Evolutionary conservation across 768 basidiomycete species (phyloP).

Genomic region (Collybia sp.): DNA sequence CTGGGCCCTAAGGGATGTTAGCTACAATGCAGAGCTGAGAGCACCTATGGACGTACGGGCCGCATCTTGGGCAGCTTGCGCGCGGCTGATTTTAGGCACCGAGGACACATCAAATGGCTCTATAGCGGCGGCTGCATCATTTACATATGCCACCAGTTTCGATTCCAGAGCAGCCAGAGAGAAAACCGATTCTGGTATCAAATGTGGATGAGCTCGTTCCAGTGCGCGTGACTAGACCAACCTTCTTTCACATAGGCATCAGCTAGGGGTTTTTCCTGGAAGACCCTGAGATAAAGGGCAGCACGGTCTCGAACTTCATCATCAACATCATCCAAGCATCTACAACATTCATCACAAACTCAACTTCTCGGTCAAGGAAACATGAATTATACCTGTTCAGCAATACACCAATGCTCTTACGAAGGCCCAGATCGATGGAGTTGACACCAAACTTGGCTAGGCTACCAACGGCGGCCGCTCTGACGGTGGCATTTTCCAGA

Average conservation of each 20-base stretch:
- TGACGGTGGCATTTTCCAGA: conserved; percentile 94
- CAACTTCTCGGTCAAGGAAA: neutral
- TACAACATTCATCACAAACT: conserved; percentile 21
- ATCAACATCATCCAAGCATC: conserved; percentile 96
- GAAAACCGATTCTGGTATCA: conserved; percentile 80
- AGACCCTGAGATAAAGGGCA: conserved; percentile 85
- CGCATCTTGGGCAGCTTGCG: conserved; percentile 85
- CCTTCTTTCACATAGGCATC: conserved; percentile 92
- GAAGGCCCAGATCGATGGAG: conserved; percentile 69
- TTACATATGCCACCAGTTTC: conserved; percentile 91
- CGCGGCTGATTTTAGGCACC: conserved; percentile 92
- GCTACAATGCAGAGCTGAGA: neutral
- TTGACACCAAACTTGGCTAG: conserved; percentile 97
- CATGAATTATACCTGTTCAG: conserved; percentile 60
- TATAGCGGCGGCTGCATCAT: conserved; percentile 65
- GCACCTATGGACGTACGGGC: conserved; percentile 52
- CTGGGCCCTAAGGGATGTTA: conserved; percentile 61
- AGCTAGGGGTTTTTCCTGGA: conserved; percentile 75
- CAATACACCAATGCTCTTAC: conserved; percentile 84
- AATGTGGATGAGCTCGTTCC: conserved; percentile 3
- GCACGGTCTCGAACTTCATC: conserved; percentile 99
- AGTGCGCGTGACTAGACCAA: conserved; percentile 20
- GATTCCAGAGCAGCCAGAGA: conserved; percentile 88
- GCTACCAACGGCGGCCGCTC: conserved; percentile 93
- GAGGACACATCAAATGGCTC: conserved; percentile 79